A percentile compares a stretch with the other conserved stretches of the same genome.
phyloP scores from a whole-genome alignment of 1,284 basidiomycete genomes.

The Pseudozyma pruni region DNA sequence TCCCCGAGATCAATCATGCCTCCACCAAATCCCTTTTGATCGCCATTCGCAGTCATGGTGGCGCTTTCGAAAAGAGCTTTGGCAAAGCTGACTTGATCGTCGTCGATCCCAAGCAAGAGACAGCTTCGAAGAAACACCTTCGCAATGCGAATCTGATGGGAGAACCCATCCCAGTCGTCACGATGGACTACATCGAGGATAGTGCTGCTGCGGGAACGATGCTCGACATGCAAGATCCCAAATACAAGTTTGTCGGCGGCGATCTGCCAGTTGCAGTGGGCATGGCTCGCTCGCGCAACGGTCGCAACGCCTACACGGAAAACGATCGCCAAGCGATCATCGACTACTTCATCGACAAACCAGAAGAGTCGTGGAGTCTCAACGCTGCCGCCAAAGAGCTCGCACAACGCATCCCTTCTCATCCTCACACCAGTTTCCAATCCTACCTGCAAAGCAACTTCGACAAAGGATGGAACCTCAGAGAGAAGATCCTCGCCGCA shows the following conservation, averaged over 20 bases:
- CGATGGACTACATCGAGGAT: slow-evolving; percentile 27
- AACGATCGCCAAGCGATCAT: slow-evolving; percentile 37
- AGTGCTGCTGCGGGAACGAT: slow-evolving; percentile 8
- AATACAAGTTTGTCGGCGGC: slow-evolving; percentile 31
- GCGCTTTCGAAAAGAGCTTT: slow-evolving; percentile 27
- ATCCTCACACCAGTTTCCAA: slow-evolving; percentile 47
- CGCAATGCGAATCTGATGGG: slow-evolving; percentile 21
- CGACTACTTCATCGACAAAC: slow-evolving; percentile 31
- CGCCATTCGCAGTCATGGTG: slow-evolving; percentile 28
- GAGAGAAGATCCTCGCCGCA: slow-evolving; percentile 12
- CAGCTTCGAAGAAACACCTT: slow-evolving; percentile 9
- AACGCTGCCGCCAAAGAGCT: slow-evolving; percentile 44
- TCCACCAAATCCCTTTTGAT: slow-evolving; percentile 12
- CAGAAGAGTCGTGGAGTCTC: slow-evolving; percentile 40
- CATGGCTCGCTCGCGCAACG: slow-evolving; percentile 6
- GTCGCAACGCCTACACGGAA: slow-evolving; percentile 40
- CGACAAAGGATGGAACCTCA: slow-evolving; percentile 38
- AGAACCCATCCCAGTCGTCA: slow-evolving; percentile 43
- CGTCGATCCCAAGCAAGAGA: slow-evolving; percentile 13
- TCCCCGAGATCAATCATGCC: slow-evolving; percentile 9
- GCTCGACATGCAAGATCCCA: slow-evolving; percentile 20
- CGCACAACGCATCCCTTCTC: slow-evolving; percentile 29
- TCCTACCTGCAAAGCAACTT: no score
- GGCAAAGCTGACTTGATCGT: slow-evolving; percentile 38
- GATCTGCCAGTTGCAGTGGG: slow-evolving; percentile 5